Percentiles rank a stretch among this genome's conserved stretches.
These are phyloP conservation scores for Lodderomyces oxycetoniae DNA, from an alignment of 1,139 yeast species.

Conservation along the genomic window DNA sequence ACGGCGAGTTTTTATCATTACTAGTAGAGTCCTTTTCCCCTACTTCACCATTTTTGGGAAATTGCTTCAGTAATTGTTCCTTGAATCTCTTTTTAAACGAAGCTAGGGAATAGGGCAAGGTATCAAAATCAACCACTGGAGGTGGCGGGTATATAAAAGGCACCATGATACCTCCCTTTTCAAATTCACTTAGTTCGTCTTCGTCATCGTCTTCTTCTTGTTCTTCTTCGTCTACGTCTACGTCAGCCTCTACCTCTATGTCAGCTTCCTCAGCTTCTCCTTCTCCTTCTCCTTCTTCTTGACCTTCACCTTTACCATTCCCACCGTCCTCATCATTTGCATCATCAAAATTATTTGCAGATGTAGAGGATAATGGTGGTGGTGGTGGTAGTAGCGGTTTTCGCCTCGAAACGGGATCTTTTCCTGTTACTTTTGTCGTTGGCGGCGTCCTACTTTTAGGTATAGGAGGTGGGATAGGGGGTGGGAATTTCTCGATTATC, in stretches of 20 bases:
- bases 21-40: constrained; percentile 6
- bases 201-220: constrained; percentile 7
- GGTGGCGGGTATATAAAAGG: constrained; percentile 48
- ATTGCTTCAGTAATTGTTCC: neutral
- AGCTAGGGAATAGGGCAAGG: constrained; percentile 21
- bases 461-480: constrained; percentile 35
- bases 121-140: constrained; percentile 27
- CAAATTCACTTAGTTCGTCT: constrained; percentile 7
- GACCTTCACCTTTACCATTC: neutral
- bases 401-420: neutral
- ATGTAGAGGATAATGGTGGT: too few relatives aligned
- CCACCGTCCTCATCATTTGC: constrained; percentile 8
- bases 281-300: neutral
- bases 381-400: constrained; percentile 16
- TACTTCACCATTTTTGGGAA: neutral
- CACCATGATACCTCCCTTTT: constrained; percentile 35
- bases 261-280: neutral
- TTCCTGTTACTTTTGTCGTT: neutral
- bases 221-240: neutral
- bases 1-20: too few relatives aligned
- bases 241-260: too few relatives aligned
- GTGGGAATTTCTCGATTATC: constrained; percentile 34
- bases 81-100: constrained; percentile 11
- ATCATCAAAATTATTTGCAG: constrained; percentile 2
- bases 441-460: neutral